These are phyloP conservation scores for Grosmannia clavigera DNA, from an alignment of 2,329 filamentous ascomycete species.

Conservation along the genomic window DNA sequence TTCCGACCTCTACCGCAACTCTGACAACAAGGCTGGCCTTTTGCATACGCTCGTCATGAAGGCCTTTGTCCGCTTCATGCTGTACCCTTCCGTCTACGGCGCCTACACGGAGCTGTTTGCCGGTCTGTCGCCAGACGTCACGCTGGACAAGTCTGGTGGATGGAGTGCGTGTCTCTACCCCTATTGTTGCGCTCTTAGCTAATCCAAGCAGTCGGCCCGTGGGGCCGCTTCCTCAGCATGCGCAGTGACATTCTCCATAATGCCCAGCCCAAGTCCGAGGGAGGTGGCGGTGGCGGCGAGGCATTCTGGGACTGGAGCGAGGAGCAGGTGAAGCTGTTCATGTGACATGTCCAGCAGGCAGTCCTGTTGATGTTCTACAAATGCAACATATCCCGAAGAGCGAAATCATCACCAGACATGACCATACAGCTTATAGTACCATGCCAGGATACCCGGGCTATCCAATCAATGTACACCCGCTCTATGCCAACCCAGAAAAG, in stretches of 20 bases:
- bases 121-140: slow-evolving; percentile 30
- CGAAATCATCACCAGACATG: neutral
- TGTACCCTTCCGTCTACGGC: slow-evolving; percentile 22
- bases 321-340: slow-evolving; percentile 6
- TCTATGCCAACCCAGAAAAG: neutral
- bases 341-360: neutral
- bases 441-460: neutral
- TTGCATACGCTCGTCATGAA: neutral
- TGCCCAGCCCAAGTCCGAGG: slow-evolving; percentile 6
- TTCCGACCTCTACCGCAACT: slow-evolving; percentile 20
- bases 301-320: slow-evolving; percentile 9
- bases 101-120: slow-evolving; percentile 37
- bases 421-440: neutral
- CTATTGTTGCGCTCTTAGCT: neutral
- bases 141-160: slow-evolving; percentile 15
- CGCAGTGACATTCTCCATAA: neutral
- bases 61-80: neutral
- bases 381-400: neutral
- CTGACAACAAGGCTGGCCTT: slow-evolving; percentile 10
- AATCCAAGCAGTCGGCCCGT: slow-evolving; percentile 5
- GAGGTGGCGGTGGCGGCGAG: slow-evolving; percentile 6
- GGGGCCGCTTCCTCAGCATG: slow-evolving; percentile 4
- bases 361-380: neutral
- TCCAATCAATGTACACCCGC: neutral
- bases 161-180: neutral